Evolutionary conservation across 1,284 basidiomycete species (phyloP).

Genomic region (Sanghuangporus baumii): DNA sequence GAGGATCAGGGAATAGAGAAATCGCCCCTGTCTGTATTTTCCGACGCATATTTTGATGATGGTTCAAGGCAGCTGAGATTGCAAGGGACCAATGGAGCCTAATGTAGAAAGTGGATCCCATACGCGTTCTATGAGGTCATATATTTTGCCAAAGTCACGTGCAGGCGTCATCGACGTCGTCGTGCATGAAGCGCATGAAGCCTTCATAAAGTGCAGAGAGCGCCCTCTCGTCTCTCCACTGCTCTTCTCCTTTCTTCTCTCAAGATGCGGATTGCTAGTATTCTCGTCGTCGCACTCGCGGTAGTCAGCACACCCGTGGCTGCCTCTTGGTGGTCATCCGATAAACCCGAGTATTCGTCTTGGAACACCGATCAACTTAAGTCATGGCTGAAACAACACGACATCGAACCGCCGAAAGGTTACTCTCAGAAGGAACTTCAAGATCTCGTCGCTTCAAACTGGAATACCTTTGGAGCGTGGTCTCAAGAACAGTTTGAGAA

Average conservation of each 20-base stretch:
- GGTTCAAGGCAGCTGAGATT: background rate
- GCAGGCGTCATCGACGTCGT: background rate
- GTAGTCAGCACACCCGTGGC: conserved; percentile 31
- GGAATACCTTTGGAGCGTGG: conserved; percentile 54
- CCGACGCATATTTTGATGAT: background rate
- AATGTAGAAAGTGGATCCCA: background rate
- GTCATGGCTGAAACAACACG: conserved; percentile 68
- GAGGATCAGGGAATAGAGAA: background rate
- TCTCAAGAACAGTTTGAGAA: conserved; percentile 53
- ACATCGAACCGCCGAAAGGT: conserved; percentile 51
- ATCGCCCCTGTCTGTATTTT: background rate
- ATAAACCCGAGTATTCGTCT: conserved; percentile 42
- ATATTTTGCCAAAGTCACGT: background rate
- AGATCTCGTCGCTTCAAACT: conserved; percentile 57
- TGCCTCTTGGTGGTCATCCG: conserved; percentile 51
- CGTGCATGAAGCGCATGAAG: background rate
- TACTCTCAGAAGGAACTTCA: conserved; percentile 45
- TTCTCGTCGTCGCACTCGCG: conserved; percentile 34
- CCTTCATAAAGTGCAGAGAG: background rate
- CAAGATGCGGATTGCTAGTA: conserved; percentile 36
- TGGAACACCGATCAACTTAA: conserved; percentile 66
- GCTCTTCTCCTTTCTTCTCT: background rate
- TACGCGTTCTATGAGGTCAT: background rate
- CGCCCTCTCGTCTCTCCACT: background rate
- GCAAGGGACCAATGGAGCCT: background rate